These are phyloP conservation scores for Porpolomopsis calyptriformis DNA, from an alignment of 768 basidiomycete genomes.

Conservation along the genomic window DNA sequence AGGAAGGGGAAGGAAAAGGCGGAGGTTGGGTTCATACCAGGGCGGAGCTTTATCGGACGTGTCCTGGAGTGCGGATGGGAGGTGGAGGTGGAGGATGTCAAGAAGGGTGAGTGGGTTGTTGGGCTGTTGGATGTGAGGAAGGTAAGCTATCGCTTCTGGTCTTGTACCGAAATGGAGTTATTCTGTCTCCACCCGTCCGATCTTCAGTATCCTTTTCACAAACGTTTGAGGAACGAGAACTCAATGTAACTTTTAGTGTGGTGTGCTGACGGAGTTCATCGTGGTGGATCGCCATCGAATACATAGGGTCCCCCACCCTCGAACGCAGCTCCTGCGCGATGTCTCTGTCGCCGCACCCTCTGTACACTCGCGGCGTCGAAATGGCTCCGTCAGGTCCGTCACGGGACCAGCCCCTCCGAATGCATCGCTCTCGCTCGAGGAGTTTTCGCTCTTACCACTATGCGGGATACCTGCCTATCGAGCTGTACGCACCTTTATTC, in stretches of 20 bases:
- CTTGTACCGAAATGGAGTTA: slow-evolving; percentile 8
- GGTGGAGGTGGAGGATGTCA: slow-evolving; percentile 51
- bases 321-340: slow-evolving; percentile 13
- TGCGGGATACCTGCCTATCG: slow-evolving; percentile 76
- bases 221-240: no score
- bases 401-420: slow-evolving; percentile 4
- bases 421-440: slow-evolving; percentile 39
- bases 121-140: slow-evolving; percentile 72
- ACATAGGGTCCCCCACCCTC: slow-evolving; percentile 59
- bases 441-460: slow-evolving; percentile 72
- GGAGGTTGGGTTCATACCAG: slow-evolving; percentile 73
- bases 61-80: slow-evolving; percentile 79
- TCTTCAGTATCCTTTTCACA: no score
- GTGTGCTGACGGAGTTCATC: slow-evolving; percentile 84
- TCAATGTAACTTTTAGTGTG: slow-evolving; percentile 59
- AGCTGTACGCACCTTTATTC: slow-evolving; percentile 59
- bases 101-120: slow-evolving; percentile 79
- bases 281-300: slow-evolving; percentile 71
- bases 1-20: slow-evolving; percentile 14
- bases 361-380: no score
- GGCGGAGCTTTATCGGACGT: slow-evolving; percentile 77
- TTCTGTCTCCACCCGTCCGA: background rate
- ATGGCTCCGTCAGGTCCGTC: no score
- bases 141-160: slow-evolving; percentile 34
- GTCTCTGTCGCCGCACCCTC: slow-evolving; percentile 3